Evolutionary conservation across 2,329 filamentous ascomycete species (phyloP), one percentile per base, ranked within the genome.

Genomic region (Fonsecaea pedrosoi): DNA sequence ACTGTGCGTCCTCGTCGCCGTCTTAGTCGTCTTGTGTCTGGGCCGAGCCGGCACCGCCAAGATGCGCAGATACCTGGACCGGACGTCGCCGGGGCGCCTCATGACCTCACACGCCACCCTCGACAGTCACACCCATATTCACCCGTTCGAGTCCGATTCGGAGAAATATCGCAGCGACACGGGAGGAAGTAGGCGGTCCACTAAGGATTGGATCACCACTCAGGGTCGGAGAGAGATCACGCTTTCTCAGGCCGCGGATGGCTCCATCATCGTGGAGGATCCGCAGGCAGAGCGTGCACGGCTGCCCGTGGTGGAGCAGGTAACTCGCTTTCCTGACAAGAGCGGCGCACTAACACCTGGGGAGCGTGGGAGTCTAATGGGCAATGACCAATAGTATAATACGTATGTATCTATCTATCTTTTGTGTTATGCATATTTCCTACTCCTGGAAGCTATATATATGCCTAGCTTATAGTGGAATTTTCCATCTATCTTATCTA

Each of bases 21-120:
- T 75, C 55, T 74, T 80, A 21, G 70, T 76, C 10, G 70, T 78
- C 8, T 74, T 78, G 0, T 78, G 80, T 70, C 78, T 81, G 18
- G 60, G 60, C 38, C 32, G 48, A 58, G 34, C 62, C 7, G n/a
- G 35, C 37, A 38, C 38, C 30, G 13, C 37, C 4, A 59, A 59
- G 38, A 59, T 45, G 38, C 34, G 56, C n/a, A 59, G 38, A 32
- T 59, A 59, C 10, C 38, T 59, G n/a, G 38, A 59, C 56, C 30
- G 30, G 9, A 59, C 56, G 37, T 40, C 35, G 13, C 56, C 56
- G 15, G 56, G 56, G 10, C 56, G 56, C 54, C 54, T 57, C 18
- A 18, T 40, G 7, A 40, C 38, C 30, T 57, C 54, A 18, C 25
- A 25, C 30, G 6, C 30, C 30, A 32, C 30, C 30, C 30, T 6